Base-by-base conservation (phyloP, 2,329 filamentous ascomycete genomes). In the Cercospora beticola region DNA sequence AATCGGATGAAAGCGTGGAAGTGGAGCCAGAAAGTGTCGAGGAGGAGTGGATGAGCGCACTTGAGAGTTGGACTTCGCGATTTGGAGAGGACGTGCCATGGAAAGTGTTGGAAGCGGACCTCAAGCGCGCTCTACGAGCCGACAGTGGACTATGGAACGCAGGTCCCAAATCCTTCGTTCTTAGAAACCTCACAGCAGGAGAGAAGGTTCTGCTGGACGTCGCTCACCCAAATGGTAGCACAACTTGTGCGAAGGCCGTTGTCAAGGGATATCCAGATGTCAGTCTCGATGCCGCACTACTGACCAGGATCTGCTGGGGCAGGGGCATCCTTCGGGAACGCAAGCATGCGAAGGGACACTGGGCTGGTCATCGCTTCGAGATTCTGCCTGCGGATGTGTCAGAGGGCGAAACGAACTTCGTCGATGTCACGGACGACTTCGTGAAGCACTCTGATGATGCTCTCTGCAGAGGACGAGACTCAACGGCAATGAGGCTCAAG, bases 11-110 rank as follows among this genome's bases (percentile, higher is more conserved):
- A 40, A 40, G 14, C 16, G 36, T 40, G 16, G 36, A 40, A 0
- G 36, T 40, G 4, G 36, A 40, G 36, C 0, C 3, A 14, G 4
- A 12, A 1, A 16, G 14, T n/a, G 2, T 40, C 2, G 36, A 40
- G 36, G 36, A 40, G 5, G 14, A 40, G 36, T 40, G 16, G 36
- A 40, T n/a, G 16, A 40, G 16, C 36, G 36, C 36, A 8, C 36
- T 40, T n/a, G 16, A 16, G 16, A 16, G 1, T 40, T 40, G 36
- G 36, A 7, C 36, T 40, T 40, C 36, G 16, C 36, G 5, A 14
- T 7, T 1, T 14, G 14, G 36, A n/a, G 14, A 40, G 4, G 2
- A 40, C 0, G 14, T n/a, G 0, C 5, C 1, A 7, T 5, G 0
- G 6, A n/a, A 40, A 40, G 36, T 40, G 6, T 5, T 40, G 16